These are phyloP conservation scores for Cairneyella variabilis DNA, from an alignment of 495 filamentous ascomycete species.

Conservation along the genomic window DNA sequence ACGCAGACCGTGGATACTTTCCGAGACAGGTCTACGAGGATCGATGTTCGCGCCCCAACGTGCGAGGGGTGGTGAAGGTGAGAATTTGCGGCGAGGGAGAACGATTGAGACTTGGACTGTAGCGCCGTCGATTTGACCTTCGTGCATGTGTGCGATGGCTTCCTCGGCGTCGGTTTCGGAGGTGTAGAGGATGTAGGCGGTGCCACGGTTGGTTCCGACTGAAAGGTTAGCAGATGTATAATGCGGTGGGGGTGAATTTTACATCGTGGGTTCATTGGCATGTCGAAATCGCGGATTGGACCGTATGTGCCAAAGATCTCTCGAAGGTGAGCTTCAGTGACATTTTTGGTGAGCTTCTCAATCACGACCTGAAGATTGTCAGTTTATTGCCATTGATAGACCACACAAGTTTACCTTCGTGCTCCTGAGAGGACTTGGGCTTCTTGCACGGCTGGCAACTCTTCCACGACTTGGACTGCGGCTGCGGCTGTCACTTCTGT, in stretches of 20 bases:
- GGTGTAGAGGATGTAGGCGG: slow-evolving; percentile 87
- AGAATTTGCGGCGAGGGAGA: slow-evolving; percentile 69
- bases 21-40: slow-evolving; percentile 32
- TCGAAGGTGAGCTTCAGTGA: slow-evolving; percentile 78
- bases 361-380: slow-evolving; percentile 71
- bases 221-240: slow-evolving; percentile 13
- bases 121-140: slow-evolving; percentile 89
- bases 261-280: slow-evolving; percentile 88
- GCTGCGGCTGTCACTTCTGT: slow-evolving; percentile 31
- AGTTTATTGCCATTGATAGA: background rate
- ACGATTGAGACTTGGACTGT: slow-evolving; percentile 91
- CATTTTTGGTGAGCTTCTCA: slow-evolving; percentile 94
- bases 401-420: slow-evolving; percentile 53
- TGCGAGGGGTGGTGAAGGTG: slow-evolving; percentile 45
- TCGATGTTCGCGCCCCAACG: slow-evolving; percentile 46
- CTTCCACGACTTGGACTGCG: slow-evolving; percentile 27
- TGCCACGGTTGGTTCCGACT: slow-evolving; percentile 90
- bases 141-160: slow-evolving; percentile 96
- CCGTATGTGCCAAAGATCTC: slow-evolving; percentile 94
- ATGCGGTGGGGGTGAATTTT: slow-evolving; percentile 30
- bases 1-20: slow-evolving; percentile 20
- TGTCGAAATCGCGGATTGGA: slow-evolving; percentile 76
- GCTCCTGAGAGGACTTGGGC: slow-evolving; percentile 45
- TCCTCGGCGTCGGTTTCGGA: slow-evolving; percentile 75
- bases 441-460: slow-evolving; percentile 40